Base-by-base conservation (phyloP, 306 rosid genomes). In the Prunus fruticosa region DNA sequence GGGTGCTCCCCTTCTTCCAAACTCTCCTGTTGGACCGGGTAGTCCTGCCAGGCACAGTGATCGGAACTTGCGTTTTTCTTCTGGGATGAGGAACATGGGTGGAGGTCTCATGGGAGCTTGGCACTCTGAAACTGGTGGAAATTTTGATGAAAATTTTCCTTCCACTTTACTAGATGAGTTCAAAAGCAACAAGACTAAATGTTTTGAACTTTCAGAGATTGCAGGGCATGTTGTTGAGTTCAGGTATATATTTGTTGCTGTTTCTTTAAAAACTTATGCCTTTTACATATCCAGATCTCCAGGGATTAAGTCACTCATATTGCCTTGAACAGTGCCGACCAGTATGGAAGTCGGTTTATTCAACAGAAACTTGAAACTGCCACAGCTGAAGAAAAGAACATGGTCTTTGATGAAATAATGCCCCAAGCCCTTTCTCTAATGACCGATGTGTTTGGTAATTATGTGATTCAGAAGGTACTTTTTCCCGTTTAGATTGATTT, bases 401-500 rank as follows among this genome's bases (percentile, higher is more conserved):
- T 91, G 96, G 96, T 96, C 78, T 96, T 86, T 82, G 87, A 84
- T 80, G 99, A 96, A 87, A 96, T 96, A 67, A 90, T 89, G 98
- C 99, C 98, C 3, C 94, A 96, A 67, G 98, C 91, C 67, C 95
- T 90, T 43, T 86, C 90, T 78, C 82, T 94, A 82, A 94, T 91
- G 98, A 94, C 97, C 20, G 98, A 94, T 47, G 98, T 94, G 67
- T 94, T 94, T 64, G 98, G 98, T 81, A 94, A 94, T 84, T 94
- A 94, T 77, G 97, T 94, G 78, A 89, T 94, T 83, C 98, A 94
- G 81, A 91, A 94, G 98, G 98, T 94, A 84, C 82, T 53, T 19
- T 9, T 28, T 64, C 14, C 58, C 9, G 20, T 13, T 60, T 27
- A 74, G 25, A 73, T 65, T 77, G 13, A 25, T 65, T 28, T 61